These are phyloP conservation scores for Alternaria arborescens DNA, from an alignment of 2,329 filamentous ascomycete genomes.

Conservation along the genomic window DNA sequence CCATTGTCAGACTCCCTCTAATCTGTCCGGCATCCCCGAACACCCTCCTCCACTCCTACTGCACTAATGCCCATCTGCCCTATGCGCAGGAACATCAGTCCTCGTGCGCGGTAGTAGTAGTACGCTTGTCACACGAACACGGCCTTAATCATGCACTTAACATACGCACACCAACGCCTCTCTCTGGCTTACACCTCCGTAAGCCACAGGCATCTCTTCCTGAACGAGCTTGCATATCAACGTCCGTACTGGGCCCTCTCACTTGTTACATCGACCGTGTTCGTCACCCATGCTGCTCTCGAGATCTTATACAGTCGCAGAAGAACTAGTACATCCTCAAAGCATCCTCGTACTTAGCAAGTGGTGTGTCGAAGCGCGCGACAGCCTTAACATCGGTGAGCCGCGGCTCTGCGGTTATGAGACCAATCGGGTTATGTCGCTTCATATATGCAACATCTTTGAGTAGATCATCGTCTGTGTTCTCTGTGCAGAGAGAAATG, in stretches of 20 bases:
- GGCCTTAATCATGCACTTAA: slow-evolving; percentile 4
- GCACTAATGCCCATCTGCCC: neutral
- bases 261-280: neutral
- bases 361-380: neutral
- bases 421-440: neutral
- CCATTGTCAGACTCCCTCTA: neutral
- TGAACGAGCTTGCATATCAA: neutral
- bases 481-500: neutral
- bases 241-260: neutral
- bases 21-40: neutral
- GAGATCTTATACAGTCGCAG: neutral
- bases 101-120: neutral
- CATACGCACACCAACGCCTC: neutral
- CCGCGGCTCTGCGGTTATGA: neutral
- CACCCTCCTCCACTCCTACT: neutral
- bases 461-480: neutral
- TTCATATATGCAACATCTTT: neutral
- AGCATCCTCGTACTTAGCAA: neutral
- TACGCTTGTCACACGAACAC: slow-evolving; percentile 11
- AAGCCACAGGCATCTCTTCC: neutral
- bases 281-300: neutral
- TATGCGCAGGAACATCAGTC: neutral
- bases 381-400: neutral
- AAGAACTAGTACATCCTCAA: neutral
- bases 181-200: neutral